Percentiles rank a stretch among this genome's conserved stretches.
phyloP scores from a whole-genome alignment of 495 filamentous ascomycete species.

The Baudoinia panamericana region DNA sequence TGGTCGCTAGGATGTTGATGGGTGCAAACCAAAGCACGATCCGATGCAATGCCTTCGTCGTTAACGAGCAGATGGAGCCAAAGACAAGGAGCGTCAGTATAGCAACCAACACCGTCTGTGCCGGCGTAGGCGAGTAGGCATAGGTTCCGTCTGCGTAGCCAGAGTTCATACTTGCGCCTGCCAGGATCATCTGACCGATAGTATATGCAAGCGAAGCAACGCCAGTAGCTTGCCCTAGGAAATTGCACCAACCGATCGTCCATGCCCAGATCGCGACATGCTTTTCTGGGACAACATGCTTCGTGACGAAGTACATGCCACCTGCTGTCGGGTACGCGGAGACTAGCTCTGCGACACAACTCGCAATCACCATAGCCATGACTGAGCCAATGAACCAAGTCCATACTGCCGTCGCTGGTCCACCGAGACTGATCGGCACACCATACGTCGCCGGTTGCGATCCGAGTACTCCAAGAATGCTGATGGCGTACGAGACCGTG shows the following conservation, averaged over 20 bases:
- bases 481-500: conserved; percentile 62
- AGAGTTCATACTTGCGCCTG: conserved; percentile 49
- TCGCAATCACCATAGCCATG: conserved; percentile 56
- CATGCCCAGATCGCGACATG: conserved; percentile 38
- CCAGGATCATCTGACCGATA: conserved; percentile 53
- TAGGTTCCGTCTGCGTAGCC: conserved; percentile 32
- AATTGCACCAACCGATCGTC: conserved; percentile 53
- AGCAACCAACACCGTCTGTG: conserved; percentile 50
- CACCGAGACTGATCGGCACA: conserved; percentile 48
- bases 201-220: conserved; percentile 56
- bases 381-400: conserved; percentile 56
- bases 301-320: conserved; percentile 39
- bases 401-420: conserved; percentile 59
- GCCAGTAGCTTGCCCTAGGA: conserved; percentile 52
- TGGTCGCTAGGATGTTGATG: conserved; percentile 43
- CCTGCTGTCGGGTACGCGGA: conserved; percentile 41
- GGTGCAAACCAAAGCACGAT: conserved; percentile 61
- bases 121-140: conserved; percentile 37
- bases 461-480: conserved; percentile 55
- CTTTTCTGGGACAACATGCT: conserved; percentile 31
- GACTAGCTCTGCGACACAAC: conserved; percentile 45
- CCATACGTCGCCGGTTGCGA: conserved; percentile 59
- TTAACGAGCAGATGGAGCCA: conserved; percentile 52
- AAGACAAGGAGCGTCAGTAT: conserved; percentile 44
- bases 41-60: conserved; percentile 48